These are phyloP conservation scores for Kuraishia ogatae DNA, from an alignment of 805 yeast species.

Conservation along the genomic window DNA sequence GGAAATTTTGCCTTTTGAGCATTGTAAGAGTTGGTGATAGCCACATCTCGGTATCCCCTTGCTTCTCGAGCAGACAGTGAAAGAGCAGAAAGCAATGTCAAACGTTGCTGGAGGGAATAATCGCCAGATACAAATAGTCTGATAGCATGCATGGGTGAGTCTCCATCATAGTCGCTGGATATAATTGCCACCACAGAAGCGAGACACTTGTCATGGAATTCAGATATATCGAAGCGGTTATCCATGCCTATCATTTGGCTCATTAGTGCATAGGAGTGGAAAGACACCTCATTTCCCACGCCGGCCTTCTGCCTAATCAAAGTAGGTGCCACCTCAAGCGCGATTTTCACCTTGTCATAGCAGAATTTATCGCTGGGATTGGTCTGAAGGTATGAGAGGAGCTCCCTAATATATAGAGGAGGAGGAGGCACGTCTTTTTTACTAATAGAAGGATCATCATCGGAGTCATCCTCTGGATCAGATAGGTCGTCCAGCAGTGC, in stretches of 20 bases:
- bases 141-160: conserved; percentile 34
- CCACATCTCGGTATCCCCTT: conserved; percentile 49
- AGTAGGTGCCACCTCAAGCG: conserved; percentile 43
- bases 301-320: conserved; percentile 57
- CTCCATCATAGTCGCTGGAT: conserved; percentile 31
- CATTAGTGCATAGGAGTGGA: conserved; percentile 47
- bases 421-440: conserved; percentile 25
- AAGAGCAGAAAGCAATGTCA: conserved; percentile 57
- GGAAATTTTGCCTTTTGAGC: conserved; percentile 18
- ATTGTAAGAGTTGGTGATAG: conserved; percentile 14
- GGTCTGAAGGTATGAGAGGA: conserved; percentile 45
- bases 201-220: conserved; percentile 61
- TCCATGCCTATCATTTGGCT: conserved; percentile 41
- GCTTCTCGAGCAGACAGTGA: conserved; percentile 70
- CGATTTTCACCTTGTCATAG: conserved; percentile 39
- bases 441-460: conserved; percentile 38
- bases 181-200: conserved; percentile 57
- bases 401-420: conserved; percentile 69
- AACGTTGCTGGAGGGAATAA: conserved; percentile 70
- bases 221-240: conserved; percentile 45
- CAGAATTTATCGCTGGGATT: conserved; percentile 35
- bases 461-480: conserved; percentile 33
- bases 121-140: conserved; percentile 58
- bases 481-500: conserved; percentile 10
- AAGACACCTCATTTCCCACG: conserved; percentile 52